Conservation (phyloP, 495 filamentous ascomycete genomes). For the Xylaria scruposa region DNA sequence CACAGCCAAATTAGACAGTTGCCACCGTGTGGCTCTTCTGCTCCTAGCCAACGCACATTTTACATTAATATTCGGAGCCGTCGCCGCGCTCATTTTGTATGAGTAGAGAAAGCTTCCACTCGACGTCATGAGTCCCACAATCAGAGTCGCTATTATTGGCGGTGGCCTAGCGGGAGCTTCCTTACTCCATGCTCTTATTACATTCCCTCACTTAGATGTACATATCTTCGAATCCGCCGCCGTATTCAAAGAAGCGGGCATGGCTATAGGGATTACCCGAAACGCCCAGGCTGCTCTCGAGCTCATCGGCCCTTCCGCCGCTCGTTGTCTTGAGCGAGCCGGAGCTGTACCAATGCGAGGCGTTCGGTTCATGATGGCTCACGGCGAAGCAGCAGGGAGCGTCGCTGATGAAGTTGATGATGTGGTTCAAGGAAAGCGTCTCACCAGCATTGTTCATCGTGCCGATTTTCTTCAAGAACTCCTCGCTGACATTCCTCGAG, state of each 20-base stretch:
- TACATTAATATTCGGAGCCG: too few relatives aligned
- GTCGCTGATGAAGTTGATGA: constrained; percentile 22
- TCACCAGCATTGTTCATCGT: constrained; percentile 33
- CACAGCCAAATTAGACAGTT: too few relatives aligned
- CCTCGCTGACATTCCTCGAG: constrained; percentile 23
- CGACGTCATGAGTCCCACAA: background rate
- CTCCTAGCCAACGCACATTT: too few relatives aligned
- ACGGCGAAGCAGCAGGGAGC: constrained; percentile 8
- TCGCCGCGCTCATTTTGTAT: too few relatives aligned
- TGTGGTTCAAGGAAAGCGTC: constrained; percentile 21
- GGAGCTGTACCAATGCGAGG: constrained; percentile 32
- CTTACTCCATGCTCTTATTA: constrained; percentile 33
- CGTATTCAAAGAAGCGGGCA: constrained; percentile 38
- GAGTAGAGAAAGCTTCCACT: too few relatives aligned
- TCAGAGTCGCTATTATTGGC: constrained; percentile 37
- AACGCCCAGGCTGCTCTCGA: constrained; percentile 27
- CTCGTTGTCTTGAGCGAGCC: constrained; percentile 20
- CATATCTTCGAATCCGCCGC: constrained; percentile 40
- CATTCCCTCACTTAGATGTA: constrained; percentile 36
- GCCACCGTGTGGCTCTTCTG: too few relatives aligned
- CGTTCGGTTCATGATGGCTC: constrained; percentile 32
- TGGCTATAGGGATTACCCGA: constrained; percentile 26
- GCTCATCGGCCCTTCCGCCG: constrained; percentile 25
- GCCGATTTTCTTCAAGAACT: constrained; percentile 29
- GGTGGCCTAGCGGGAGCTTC: constrained; percentile 37